These are phyloP conservation scores for Acer saccharum DNA, from an alignment of 345 rosid genomes.

Conservation along the genomic window DNA sequence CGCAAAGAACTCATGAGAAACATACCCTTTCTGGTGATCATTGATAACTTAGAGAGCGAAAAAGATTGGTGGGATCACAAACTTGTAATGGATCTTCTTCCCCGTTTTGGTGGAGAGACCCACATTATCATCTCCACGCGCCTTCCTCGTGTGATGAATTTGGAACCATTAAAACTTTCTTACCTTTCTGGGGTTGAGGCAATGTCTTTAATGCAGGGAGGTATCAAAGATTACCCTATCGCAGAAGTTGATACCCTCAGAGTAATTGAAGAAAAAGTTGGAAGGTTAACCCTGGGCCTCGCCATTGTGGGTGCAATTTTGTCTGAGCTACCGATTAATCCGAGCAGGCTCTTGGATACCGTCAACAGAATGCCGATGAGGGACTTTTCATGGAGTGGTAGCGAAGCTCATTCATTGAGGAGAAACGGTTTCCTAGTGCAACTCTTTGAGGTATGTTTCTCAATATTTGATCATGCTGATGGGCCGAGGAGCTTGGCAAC, in stretches of 20 bases:
- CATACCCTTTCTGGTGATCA: conserved; percentile 81
- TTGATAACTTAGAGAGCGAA: conserved; percentile 91
- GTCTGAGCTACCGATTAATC: conserved; percentile 87
- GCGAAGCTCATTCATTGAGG: conserved; percentile 49
- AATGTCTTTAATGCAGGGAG: conserved; percentile 80
- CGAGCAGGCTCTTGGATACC: conserved; percentile 86
- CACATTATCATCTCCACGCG: conserved; percentile 81
- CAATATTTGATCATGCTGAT: conserved; percentile 91
- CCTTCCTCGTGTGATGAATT: conserved; percentile 78
- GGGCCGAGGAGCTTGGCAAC: conserved; percentile 91
- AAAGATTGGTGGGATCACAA: conserved; percentile 98
- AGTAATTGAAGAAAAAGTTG: conserved; percentile 80
- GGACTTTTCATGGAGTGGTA: conserved; percentile 63
- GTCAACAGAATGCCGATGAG: conserved; percentile 79
- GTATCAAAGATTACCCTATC: conserved; percentile 56
- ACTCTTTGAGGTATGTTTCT: conserved; percentile 92
- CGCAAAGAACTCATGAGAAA: conserved; percentile 90
- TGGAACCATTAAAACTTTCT: conserved; percentile 81
- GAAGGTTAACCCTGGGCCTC: conserved; percentile 76
- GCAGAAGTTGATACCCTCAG: conserved; percentile 75
- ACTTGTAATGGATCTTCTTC: conserved; percentile 95
- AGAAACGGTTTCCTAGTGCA: conserved; percentile 69
- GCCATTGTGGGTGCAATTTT: conserved; percentile 79
- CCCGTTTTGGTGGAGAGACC: conserved; percentile 92
- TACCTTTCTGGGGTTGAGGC: conserved; percentile 88